Evolutionary conservation across 1,284 basidiomycete genomes (phyloP).

Genomic region (Ustilago xerochloae): DNA sequence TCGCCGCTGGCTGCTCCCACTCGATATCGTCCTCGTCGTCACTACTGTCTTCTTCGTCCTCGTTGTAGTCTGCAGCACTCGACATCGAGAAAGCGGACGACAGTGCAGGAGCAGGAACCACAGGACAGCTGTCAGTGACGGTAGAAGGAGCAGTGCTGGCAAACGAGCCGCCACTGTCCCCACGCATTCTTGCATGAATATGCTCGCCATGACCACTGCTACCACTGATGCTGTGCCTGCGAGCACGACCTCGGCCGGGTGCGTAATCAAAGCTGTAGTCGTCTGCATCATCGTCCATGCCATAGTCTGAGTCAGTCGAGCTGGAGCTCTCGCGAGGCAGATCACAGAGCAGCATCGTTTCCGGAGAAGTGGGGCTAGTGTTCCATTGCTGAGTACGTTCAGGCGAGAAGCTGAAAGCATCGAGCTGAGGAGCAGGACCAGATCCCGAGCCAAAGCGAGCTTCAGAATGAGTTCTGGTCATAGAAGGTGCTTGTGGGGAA

Average conservation of each 20-base stretch:
- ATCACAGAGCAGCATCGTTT: not conserved
- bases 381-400: not conserved
- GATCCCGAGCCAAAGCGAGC: not conserved
- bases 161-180: conserved; percentile 4
- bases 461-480: not conserved
- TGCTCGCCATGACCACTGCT: conserved; percentile 11
- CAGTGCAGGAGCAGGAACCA: not conserved
- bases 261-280: conserved; percentile 9
- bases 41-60: not conserved
- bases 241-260: not conserved
- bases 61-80: not conserved
- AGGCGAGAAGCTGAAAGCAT: not conserved
- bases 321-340: conserved; percentile 23
- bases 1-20: conserved; percentile 9
- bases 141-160: conserved; percentile 14
- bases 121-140: not conserved
- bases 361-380: not conserved
- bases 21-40: conserved; percentile 25
- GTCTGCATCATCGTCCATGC: not conserved
- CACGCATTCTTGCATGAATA: not conserved
- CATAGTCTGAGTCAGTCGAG: conserved; percentile 8
- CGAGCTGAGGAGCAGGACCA: conserved; percentile 4
- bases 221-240: conserved; percentile 21
- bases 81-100: conserved; percentile 7
- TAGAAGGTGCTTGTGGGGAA: not conserved